Conservation (phyloP, 768 basidiomycete species). For the Trametes villosa region DNA sequence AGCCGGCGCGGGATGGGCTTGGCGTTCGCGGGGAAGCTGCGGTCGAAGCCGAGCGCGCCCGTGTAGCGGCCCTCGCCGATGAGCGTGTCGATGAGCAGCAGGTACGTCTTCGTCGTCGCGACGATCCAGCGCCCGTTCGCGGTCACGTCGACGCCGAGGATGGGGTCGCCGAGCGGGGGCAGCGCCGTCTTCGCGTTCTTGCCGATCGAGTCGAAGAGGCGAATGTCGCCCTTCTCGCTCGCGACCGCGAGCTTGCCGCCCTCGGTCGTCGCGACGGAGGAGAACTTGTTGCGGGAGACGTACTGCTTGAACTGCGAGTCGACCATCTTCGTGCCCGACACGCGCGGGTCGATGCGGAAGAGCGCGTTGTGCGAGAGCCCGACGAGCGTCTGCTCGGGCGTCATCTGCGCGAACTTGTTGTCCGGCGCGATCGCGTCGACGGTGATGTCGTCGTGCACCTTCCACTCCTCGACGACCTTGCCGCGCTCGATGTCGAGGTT, state of each 20-base stretch:
- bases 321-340: constrained; percentile 91
- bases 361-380: constrained; percentile 93
- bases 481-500: constrained; percentile 93
- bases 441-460: constrained; percentile 86
- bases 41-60: constrained; percentile 87
- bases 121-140: constrained; percentile 94
- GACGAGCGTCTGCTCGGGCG: constrained; percentile 89
- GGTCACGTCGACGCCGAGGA: constrained; percentile 92
- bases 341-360: constrained; percentile 96
- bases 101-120: constrained; percentile 92
- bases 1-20: constrained; percentile 91
- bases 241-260: constrained; percentile 89
- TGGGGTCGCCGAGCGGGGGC: constrained; percentile 93
- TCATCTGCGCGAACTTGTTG: constrained; percentile 93
- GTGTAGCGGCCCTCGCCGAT: constrained; percentile 90
- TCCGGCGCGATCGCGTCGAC: constrained; percentile 92
- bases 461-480: constrained; percentile 98
- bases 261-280: constrained; percentile 87
- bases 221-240: constrained; percentile 95
- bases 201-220: constrained; percentile 93
- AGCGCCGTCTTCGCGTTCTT: constrained; percentile 99
- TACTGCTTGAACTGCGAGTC: constrained; percentile 97
- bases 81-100: constrained; percentile 91
- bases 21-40: constrained; percentile 91
- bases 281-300: constrained; percentile 92